A percentile compares a stretch with the other conserved stretches of the same genome.
Conservation (phyloP, 805 yeast genomes). For the Dipodascopsis uninucleata region DNA sequence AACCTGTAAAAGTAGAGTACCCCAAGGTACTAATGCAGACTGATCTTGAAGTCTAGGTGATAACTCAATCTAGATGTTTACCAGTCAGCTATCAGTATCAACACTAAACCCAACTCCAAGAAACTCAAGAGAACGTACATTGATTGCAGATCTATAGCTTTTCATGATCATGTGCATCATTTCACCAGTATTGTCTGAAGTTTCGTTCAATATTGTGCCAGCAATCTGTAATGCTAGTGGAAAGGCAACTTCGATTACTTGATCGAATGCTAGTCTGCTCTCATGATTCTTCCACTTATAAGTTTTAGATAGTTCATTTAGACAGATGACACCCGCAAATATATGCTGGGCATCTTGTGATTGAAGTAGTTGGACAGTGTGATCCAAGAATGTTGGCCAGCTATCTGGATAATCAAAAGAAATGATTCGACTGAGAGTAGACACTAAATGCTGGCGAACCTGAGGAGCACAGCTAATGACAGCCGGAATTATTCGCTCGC, state of each 20-base stretch:
- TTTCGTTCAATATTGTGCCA: conserved; percentile 46
- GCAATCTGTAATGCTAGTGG: conserved; percentile 68
- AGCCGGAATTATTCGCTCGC: conserved; percentile 63
- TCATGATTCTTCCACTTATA: conserved; percentile 69
- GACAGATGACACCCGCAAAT: conserved; percentile 65
- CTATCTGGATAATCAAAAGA: conserved; percentile 47
- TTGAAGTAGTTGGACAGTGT: conserved; percentile 46
- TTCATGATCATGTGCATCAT: conserved; percentile 72
- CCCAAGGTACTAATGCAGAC: conserved; percentile 61
- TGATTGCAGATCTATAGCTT: conserved; percentile 69
- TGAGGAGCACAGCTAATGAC: conserved; percentile 48
- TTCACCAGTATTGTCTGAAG: conserved; percentile 54
- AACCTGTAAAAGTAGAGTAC: conserved; percentile 66
- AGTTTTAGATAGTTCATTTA: conserved; percentile 64
- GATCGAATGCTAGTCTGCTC: conserved; percentile 51
- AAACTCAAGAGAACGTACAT: conserved; percentile 22
- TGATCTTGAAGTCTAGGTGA: conserved; percentile 60
- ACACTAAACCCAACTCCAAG: neutral
- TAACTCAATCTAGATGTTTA: conserved; percentile 50
- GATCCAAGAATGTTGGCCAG: conserved; percentile 55
- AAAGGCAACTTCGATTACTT: conserved; percentile 53
- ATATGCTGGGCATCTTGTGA: conserved; percentile 44
- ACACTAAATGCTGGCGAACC: conserved; percentile 43
- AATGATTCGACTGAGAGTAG: conserved; percentile 51
- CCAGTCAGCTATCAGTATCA: neutral